Evolutionary conservation across 2,329 filamentous ascomycete species (phyloP).

Genomic region (Neofusicoccum sp.): DNA sequence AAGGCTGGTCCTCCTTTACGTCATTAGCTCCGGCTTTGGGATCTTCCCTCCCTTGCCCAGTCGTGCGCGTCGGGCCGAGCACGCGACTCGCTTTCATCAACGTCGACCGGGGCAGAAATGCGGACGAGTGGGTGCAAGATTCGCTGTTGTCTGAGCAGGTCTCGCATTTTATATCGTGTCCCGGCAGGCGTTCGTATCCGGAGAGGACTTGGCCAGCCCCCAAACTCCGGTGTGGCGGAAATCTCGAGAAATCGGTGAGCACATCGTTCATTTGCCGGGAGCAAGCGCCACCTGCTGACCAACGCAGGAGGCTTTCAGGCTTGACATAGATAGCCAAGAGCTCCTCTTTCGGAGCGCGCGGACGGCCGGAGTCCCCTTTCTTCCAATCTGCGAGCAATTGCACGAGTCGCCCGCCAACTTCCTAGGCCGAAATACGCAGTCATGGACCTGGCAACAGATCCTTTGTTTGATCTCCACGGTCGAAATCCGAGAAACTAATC

Average conservation of each 20-base stretch:
- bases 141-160: background rate
- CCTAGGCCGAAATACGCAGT: constrained; percentile 7
- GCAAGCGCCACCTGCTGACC: constrained; percentile 11
- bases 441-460: constrained; percentile 12
- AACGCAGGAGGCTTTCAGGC: constrained; percentile 1
- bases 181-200: background rate
- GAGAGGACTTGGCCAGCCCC: constrained; percentile 5
- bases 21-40: constrained; percentile 1
- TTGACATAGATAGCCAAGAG: background rate
- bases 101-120: background rate
- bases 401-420: constrained; percentile 15
- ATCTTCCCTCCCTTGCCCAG: background rate
- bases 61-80: constrained; percentile 3
- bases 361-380: constrained; percentile 12
- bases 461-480: constrained; percentile 13
- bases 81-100: background rate
- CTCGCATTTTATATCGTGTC: background rate
- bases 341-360: constrained; percentile 9
- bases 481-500: background rate
- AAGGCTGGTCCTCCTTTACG: background rate
- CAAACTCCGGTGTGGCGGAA: constrained; percentile 1
- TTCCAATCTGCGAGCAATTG: background rate
- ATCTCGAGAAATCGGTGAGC: constrained; percentile 8
- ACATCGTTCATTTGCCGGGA: constrained; percentile 3
- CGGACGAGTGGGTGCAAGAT: background rate